Evolutionary conservation across 208 protist species (phyloP).

Genomic region (Angomonas deanei): DNA sequence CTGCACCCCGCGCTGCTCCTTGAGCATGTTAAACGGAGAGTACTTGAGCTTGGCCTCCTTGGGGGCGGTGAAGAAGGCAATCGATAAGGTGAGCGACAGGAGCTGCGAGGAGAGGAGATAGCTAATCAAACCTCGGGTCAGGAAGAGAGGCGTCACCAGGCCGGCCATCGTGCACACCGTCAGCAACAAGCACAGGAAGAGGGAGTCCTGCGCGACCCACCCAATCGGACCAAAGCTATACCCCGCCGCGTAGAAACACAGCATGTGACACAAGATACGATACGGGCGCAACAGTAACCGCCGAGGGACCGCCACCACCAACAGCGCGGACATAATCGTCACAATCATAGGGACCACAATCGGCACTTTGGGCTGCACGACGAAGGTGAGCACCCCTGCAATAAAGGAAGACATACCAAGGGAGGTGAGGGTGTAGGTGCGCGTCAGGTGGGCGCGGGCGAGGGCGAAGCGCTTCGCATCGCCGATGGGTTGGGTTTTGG

Average conservation of each 20-base stretch:
- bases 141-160: slow-evolving; percentile 59
- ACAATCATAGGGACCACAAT: slow-evolving; percentile 44
- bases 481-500: slow-evolving; percentile 49
- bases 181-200: slow-evolving; percentile 42
- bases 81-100: slow-evolving; percentile 50
- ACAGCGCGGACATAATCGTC: slow-evolving; percentile 29
- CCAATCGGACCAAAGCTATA: slow-evolving; percentile 72
- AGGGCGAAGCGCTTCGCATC: slow-evolving; percentile 33
- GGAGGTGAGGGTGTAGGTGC: slow-evolving; percentile 36
- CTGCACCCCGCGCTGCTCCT: slow-evolving; percentile 29
- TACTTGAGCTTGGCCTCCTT: slow-evolving; percentile 8
- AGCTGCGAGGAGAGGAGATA: slow-evolving; percentile 73
- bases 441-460: slow-evolving; percentile 44
- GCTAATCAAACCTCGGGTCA: slow-evolving; percentile 81
- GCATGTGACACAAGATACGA: slow-evolving; percentile 37
- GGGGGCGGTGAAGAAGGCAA: slow-evolving; percentile 44
- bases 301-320: slow-evolving; percentile 44
- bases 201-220: slow-evolving; percentile 67
- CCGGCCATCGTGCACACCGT: slow-evolving; percentile 66
- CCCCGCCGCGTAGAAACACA: slow-evolving; percentile 37
- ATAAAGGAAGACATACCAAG: slow-evolving; percentile 44
- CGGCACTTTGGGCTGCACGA: slow-evolving; percentile 35
- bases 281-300: slow-evolving; percentile 25
- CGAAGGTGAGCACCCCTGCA: slow-evolving; percentile 43
- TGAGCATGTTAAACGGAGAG: slow-evolving; percentile 24